Base-by-base conservation (phyloP, 225 moss, liverwort and hornwort genomes). In the Pseudoscleropodium purum region DNA sequence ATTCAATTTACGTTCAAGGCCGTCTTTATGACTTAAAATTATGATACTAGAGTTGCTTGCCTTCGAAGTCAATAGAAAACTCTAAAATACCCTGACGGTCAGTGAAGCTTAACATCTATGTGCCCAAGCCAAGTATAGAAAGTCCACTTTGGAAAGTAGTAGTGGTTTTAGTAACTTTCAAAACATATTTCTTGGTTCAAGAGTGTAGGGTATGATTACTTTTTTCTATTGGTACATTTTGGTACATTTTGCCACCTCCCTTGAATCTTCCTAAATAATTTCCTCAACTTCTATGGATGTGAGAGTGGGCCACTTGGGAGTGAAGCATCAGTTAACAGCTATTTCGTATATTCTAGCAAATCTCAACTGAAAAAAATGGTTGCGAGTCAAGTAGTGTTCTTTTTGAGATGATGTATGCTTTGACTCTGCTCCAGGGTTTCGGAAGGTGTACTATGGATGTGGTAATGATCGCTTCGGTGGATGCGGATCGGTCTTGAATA, bases 381-480 rank as follows among this genome's bases (percentile, higher is more conserved):
- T 92, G 51, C 68, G 78, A 86, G 49, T 78, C 47, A 27, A 77
- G 72, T 5, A 33, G 60, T 74, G 54, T 67, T 64, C 51, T 52
- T 83, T 64, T 85, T 69, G 30, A 68, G 84, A 49, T 74, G 75
- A 84, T 86, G 68, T 34, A 84, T 62, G 45, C 37, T 75, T 88
- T 39, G 45, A 51, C 81, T 88, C 45, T 88, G 51, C 70, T 91
- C 69, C 89, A 98, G 98, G 97, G 79, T 91, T 99, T 69, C 94
- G 93, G 69, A 96, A 94, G 90, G 96, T 97, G 41, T 97, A 93
- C 82, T 99, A 97, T 88, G 99, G 99, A 27, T 99, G 99, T 90
- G 88, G 90, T 31, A 99, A 99, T 84, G 96, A 97, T 86, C 96
- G 99, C 85, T 99, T 99, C 81, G 99, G 99, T 89, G 99, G 99